Evolutionary conservation across 305 asterid species (phyloP), one percentile per base, ranked within the genome.

Genomic region (Fraxinus dipetala): DNA sequence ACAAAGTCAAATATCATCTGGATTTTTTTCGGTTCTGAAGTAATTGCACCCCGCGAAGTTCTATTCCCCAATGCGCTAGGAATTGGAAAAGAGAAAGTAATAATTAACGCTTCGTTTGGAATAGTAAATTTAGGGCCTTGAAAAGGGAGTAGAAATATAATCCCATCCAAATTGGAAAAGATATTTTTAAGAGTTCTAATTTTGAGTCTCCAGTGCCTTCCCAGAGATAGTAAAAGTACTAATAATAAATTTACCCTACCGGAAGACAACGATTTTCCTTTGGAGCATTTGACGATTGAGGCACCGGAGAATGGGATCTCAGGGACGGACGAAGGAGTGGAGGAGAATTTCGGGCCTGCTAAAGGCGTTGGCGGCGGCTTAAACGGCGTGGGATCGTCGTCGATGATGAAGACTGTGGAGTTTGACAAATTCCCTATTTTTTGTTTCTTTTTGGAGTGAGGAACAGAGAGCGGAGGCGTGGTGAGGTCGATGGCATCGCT

Each of bases 301-400:
- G 85, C 86, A 73, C 82, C 89, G 48, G 90, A 83, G 59, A 88
- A 85, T 4, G 96, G 93, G 78, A 93, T 90, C 43, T 89, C 94
- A 7, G 96, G 83, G 30, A 89, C 90, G 69, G 87, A 86, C 0
- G 87, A 83, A 61, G 90, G 90, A 59, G 87, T 84, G 28, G 83
- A 59, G 11, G 86, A 77, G 14, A 83, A 74, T 1, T 16, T 26
- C 0, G 72, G 83, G 8, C 63, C 76, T 74, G 30, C 35, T 1
- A 84, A 65, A 9, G 75, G 31, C 40, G 67, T 10, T 65, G 18
- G 7, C 9, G 63, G 72, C 22, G 74, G 70, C 69, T 82, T 89
- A 63, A 61, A 0, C 2, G 94, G 92, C 48, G 96, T 86, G 40
- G 88, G 86, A 63, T 87, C 93, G 65, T 90, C 94, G 80, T 90